Evolutionary conservation across 108 stramenopile genomes (phyloP), one percentile per base, ranked within the genome.

Genomic region (Conticribra guillardii): DNA sequence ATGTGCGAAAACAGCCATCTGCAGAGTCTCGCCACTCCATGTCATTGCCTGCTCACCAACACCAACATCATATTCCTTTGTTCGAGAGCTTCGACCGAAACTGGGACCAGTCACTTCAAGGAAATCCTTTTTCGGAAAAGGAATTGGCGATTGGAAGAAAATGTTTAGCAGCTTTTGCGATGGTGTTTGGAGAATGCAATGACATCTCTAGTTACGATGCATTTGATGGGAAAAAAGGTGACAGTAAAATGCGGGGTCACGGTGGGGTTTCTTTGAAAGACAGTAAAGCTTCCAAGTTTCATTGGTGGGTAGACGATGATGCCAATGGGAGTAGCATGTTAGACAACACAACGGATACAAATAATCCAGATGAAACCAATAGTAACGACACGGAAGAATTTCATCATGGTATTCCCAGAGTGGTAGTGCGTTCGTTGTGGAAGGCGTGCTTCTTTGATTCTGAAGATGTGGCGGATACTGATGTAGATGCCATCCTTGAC

Each of bases 81-180:
- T 79, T 79, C 67, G 66, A 73, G 30, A 79, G 72, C 50, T 73
- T 79, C 54, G 77, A 79, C 67, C 55, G 77, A n/a, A 67, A 79
- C 51, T 72, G 70, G 71, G 48, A 41, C 1, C 67, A 69, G 55
- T 34, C 62, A 32, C 33, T 67, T 2, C 37, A 73, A 24, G 46
- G 63, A 30, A 32, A 41, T 14, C 0, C 46, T 17, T 16, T 66
- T 33, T n/a, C 31, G 8, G 17, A 65, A 26, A 46, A 72, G 4
- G 63, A 56, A 16, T 59, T 67, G 24, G 65, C 50, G 15, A 23
- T 79, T 17, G 66, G 58, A 27, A 66, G 41, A 58, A 73, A 68
- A 34, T 79, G 72, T 52, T 50, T 79, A 28, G 65, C 72, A 3
- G 67, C 77, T 29, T 79, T 79, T 27, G 64, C 72, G 23, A 44